phyloP scores from a whole-genome alignment of 75 land plant species.

The Adiantum capillusveneris region DNA sequence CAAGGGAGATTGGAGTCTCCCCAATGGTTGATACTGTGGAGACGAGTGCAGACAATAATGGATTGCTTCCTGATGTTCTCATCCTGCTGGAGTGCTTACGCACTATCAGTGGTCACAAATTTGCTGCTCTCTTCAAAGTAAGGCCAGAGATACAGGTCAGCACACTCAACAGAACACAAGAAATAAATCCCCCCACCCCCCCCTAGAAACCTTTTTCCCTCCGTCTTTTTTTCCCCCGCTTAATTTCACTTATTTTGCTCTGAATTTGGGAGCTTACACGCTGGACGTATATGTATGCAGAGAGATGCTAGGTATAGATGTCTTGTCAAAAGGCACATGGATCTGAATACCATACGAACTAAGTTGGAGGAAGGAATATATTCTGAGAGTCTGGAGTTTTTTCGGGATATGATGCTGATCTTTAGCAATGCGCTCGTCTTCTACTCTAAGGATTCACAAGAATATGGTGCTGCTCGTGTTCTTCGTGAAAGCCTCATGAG shows the following conservation, averaged over 20 bases:
- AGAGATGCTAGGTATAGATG: slow-evolving; percentile 30
- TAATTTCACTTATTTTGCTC: too few relatives aligned
- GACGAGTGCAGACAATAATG: too few relatives aligned
- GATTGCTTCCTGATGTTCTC: slow-evolving; percentile 7
- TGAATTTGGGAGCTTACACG: background rate
- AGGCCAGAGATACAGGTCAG: slow-evolving; percentile 21
- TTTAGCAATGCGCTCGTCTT: slow-evolving; percentile 55
- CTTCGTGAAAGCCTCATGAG: slow-evolving; percentile 31
- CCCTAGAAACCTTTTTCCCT: background rate
- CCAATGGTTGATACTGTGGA: too few relatives aligned
- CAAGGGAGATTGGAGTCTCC: background rate
- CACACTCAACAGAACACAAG: too few relatives aligned
- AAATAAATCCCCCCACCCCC: too few relatives aligned
- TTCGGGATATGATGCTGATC: slow-evolving; percentile 59
- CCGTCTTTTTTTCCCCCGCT: background rate
- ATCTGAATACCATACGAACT: slow-evolving; percentile 41
- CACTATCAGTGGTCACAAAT: slow-evolving; percentile 21
- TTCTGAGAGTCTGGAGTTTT: slow-evolving; percentile 41
- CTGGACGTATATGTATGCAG: background rate
- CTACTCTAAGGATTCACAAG: slow-evolving; percentile 46
- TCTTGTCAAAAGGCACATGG: slow-evolving; percentile 52
- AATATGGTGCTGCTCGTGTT: slow-evolving; percentile 32
- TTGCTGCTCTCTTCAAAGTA: slow-evolving; percentile 25
- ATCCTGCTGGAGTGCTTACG: slow-evolving; percentile 28
- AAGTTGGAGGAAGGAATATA: slow-evolving; percentile 37